A percentile compares a stretch with the other conserved stretches of the same genome.
phyloP scores from a whole-genome alignment of 1,284 basidiomycete genomes.

The Moniliophthora roreri region DNA sequence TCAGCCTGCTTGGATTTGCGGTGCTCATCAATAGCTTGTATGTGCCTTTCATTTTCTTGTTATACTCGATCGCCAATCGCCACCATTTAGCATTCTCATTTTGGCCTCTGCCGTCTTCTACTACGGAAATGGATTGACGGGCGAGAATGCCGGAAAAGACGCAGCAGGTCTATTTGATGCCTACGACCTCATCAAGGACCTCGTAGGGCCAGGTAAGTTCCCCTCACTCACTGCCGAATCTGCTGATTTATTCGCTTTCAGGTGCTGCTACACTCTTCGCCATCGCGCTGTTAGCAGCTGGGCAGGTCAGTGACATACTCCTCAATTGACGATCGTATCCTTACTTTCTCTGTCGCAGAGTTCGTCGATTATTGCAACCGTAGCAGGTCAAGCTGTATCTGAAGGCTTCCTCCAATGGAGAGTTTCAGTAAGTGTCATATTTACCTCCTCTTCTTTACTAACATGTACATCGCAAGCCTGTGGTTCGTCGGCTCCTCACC shows the following conservation, averaged over 20 bases:
- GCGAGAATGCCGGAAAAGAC: background rate
- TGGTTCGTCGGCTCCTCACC: constrained; percentile 54
- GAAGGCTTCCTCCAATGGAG: constrained; percentile 95
- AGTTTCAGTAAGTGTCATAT: constrained; percentile 48
- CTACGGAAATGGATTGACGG: background rate
- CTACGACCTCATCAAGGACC: constrained; percentile 2
- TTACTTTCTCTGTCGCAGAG: constrained; percentile 46
- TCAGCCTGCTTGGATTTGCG: constrained; percentile 3
- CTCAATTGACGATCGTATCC: background rate
- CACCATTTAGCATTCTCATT: constrained; percentile 2
- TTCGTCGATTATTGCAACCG: constrained; percentile 88
- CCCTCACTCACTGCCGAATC: background rate
- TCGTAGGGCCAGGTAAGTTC: background rate
- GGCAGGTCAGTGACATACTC: background rate
- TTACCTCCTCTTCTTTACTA: background rate
- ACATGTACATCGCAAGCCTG: background rate
- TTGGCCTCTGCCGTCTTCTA: constrained; percentile 1
- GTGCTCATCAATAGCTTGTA: constrained; percentile 4
- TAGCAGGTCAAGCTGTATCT: constrained; percentile 89
- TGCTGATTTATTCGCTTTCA: background rate
- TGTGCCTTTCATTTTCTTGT: background rate
- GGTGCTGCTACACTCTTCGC: constrained; percentile 6
- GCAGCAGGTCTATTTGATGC: constrained; percentile 6
- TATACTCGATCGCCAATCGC: background rate
- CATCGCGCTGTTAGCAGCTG: background rate